These are phyloP conservation scores for Coleophoma eucalyptorum DNA, from an alignment of 2,329 filamentous ascomycete genomes.

Conservation along the genomic window DNA sequence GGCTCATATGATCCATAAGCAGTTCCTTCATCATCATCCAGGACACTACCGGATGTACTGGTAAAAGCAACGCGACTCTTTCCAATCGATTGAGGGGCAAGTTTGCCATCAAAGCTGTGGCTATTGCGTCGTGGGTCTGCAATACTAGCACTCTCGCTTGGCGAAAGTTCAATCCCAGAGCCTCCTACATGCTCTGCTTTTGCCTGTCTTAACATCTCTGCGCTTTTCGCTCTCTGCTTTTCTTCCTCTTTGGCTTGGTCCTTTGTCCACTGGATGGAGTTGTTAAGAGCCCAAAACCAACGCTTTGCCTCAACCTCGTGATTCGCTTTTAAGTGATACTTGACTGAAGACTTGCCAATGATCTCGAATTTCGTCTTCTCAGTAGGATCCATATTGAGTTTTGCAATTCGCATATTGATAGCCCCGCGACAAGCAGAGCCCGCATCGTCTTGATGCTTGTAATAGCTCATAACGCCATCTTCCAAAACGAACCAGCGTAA, in stretches of 20 bases:
- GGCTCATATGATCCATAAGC: slow-evolving; percentile 52
- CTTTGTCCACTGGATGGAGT: slow-evolving; percentile 97
- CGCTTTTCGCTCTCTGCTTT: slow-evolving; percentile 67
- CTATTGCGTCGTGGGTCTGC: slow-evolving; percentile 39
- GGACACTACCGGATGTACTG: slow-evolving; percentile 32
- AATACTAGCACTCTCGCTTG: slow-evolving; percentile 17
- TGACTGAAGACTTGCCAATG: slow-evolving; percentile 95
- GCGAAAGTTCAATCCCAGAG: slow-evolving; percentile 12
- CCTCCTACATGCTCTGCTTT: slow-evolving; percentile 69
- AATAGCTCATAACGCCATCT: slow-evolving; percentile 96
- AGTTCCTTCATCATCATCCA: slow-evolving; percentile 48
- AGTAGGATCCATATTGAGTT: slow-evolving; percentile 90
- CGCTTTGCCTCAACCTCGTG: slow-evolving; percentile 97
- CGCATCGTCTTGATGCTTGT: slow-evolving; percentile 97
- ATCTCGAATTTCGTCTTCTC: slow-evolving; percentile 99
- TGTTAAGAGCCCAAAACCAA: slow-evolving; percentile 99
- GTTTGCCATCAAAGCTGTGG: slow-evolving; percentile 11
- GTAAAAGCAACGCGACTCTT: slow-evolving; percentile 20
- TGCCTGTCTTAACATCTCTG: slow-evolving; percentile 72
- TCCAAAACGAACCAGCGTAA: slow-evolving; percentile 96
- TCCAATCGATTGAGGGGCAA: neutral
- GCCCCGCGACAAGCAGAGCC: slow-evolving; percentile 94
- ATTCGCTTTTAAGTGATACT: slow-evolving; percentile 96
- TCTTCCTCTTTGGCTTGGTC: slow-evolving; percentile 94
- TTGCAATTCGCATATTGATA: slow-evolving; percentile 98